Conservation (phyloP, 2,329 filamentous ascomycete species). For the Cladosporium sp. region DNA sequence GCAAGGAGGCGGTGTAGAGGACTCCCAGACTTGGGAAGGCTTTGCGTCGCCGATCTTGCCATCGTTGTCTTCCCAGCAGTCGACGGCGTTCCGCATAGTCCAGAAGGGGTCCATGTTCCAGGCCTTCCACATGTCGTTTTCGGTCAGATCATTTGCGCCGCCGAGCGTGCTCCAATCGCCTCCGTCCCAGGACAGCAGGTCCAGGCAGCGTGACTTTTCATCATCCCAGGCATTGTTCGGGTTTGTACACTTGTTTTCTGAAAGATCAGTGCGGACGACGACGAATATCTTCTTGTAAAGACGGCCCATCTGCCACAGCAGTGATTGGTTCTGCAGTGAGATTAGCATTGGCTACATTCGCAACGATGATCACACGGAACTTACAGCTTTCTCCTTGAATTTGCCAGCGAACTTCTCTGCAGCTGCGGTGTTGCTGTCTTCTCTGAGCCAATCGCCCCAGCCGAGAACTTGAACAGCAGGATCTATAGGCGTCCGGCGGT, state of each 20-base stretch:
- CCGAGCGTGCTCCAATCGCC: background rate
- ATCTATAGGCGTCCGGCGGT: too few species aligned
- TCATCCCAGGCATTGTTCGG: slow-evolving; percentile 1
- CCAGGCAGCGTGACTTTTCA: background rate
- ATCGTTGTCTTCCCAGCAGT: slow-evolving; percentile 5
- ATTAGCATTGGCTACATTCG: background rate
- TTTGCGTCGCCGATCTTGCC: slow-evolving; percentile 1
- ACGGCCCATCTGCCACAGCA: slow-evolving; percentile 11
- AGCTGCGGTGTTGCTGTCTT: background rate
- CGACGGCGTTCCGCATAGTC: slow-evolving; percentile 9
- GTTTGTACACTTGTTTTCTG: background rate
- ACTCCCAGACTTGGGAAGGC: background rate
- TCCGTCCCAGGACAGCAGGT: slow-evolving; percentile 5
- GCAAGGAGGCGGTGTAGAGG: background rate
- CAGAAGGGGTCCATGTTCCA: slow-evolving; percentile 4
- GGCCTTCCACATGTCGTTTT: slow-evolving; percentile 1
- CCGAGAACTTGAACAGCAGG: background rate
- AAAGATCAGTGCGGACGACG: slow-evolving; percentile 1
- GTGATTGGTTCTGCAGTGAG: slow-evolving; percentile 1
- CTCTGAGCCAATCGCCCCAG: slow-evolving; percentile 4
- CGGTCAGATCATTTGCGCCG: slow-evolving; percentile 5
- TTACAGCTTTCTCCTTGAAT: background rate
- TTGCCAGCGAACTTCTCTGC: background rate
- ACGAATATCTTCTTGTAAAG: slow-evolving; percentile 3
- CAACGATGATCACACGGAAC: background rate